These are phyloP conservation scores for Syzygium malaccense DNA, from an alignment of 441 rosid species.

Conservation along the genomic window DNA sequence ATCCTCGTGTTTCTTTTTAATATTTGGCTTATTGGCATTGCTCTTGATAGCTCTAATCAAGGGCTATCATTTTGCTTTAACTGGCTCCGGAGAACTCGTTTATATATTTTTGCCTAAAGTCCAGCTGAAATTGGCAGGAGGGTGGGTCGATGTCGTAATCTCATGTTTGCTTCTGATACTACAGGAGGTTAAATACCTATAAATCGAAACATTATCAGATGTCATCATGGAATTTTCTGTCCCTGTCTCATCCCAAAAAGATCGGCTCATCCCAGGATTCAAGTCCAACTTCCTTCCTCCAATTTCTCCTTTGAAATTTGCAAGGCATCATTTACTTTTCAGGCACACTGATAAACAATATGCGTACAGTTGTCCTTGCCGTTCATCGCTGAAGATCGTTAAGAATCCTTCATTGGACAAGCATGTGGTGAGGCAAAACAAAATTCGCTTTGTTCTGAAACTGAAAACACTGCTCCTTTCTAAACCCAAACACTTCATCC, in stretches of 20 bases:
- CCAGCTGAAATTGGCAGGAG: background rate
- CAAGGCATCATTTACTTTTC: background rate
- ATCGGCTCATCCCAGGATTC: constrained; percentile 1
- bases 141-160: background rate
- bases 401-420: constrained; percentile 58
- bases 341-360: constrained; percentile 13
- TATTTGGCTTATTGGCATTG: background rate
- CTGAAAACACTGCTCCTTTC: constrained; percentile 73
- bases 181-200: background rate
- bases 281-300: constrained; percentile 30
- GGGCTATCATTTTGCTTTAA: background rate
- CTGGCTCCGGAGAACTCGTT: background rate
- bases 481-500: constrained; percentile 71
- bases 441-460: constrained; percentile 69
- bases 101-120: background rate
- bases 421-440: constrained; percentile 63
- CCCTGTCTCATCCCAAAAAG: constrained; percentile 18
- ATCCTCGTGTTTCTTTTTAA: background rate
- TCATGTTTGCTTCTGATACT: background rate
- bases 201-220: background rate
- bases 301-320: constrained; percentile 2
- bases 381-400: constrained; percentile 52
- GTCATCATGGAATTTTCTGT: constrained; percentile 7
- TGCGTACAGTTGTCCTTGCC: constrained; percentile 22
- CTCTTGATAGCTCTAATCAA: background rate